Base-by-base conservation (phyloP, 495 filamentous ascomycete species). In the Penicillium odoratum region DNA sequence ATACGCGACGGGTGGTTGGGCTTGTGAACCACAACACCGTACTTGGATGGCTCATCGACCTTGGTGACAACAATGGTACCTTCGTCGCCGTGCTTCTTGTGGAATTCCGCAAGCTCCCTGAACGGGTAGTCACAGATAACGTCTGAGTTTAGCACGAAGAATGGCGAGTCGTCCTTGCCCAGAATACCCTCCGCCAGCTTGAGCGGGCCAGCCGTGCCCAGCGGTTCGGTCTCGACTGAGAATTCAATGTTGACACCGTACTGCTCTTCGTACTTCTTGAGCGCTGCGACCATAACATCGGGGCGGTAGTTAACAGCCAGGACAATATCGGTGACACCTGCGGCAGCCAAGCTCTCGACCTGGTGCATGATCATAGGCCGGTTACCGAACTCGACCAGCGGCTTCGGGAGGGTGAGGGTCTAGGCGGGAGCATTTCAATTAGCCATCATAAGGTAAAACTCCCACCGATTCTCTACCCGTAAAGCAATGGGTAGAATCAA, bases 41-140 rank as follows among this genome's bases (percentile, higher is more conserved):
- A 99, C 78, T 99, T 99, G 61, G 90, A 95, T 26, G 94, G 94
- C 78, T 99, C 95, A 73, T 99, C 94, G 8, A 99, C 94, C 81
- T 99, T 99, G 67, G 94, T 99, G 53, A 99, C 94, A 26, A 98
- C 90, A 68, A 99, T 99, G 58, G 94, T 99, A 64, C 94, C 94
- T 78, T 99, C 94, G 44, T 97, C 83, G 43, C 94, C 94, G 74
- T 99, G 94, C 11, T 74, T 64, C 73, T 89, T 91, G 85, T 98
- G 94, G 84, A 97, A 82, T 0, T 82, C 88, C 51, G 88, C 90
- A 18, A 99, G 88, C 60, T 94, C 78, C 69, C 88, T 80, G 81
- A 98, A 97, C 40, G 94, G 94, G 75, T 93, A 99, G 53, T 99
- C 93, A 84, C 95, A 98, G 73, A 95, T 98, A 65, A 99, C 84